These are phyloP conservation scores for Colletotrichum costaricense DNA, from an alignment of 2,329 filamentous ascomycete genomes.

Conservation along the genomic window DNA sequence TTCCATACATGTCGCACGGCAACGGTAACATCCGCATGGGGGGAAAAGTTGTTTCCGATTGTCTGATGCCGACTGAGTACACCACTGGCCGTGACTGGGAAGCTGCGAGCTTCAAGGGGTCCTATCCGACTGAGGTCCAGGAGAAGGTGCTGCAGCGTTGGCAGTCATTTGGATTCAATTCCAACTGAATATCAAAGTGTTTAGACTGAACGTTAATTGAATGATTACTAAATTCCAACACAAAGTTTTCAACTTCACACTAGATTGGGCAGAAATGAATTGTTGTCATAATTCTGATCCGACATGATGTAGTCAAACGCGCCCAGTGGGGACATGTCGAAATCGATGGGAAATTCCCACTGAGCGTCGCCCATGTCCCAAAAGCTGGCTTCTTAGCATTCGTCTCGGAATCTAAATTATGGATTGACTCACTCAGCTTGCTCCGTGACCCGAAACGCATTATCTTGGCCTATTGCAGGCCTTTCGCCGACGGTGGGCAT, in stretches of 20 bases:
- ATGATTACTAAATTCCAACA: too few relatives aligned
- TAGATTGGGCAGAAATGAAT: not conserved
- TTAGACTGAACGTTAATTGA: not conserved
- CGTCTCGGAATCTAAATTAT: not conserved
- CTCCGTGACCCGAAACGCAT: not conserved
- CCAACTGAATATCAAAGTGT: not conserved
- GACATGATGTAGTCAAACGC: not conserved
- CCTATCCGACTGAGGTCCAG: conserved; percentile 50
- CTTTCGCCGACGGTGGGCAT: not conserved
- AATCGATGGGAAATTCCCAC: not conserved
- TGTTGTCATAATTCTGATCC: not conserved
- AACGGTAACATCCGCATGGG: conserved; percentile 39
- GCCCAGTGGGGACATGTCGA: not conserved
- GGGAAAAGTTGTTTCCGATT: conserved; percentile 60
- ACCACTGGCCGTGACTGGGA: conserved; percentile 46
- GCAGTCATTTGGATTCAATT: not conserved
- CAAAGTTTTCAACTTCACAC: not conserved
- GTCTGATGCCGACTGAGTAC: conserved; percentile 55
- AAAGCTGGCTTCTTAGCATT: not conserved
- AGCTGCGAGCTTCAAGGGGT: conserved; percentile 45
- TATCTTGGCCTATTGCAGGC: not conserved
- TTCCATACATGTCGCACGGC: conserved; percentile 59
- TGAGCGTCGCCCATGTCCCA: not conserved
- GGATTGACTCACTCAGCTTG: not conserved
- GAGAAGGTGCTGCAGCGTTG: not conserved